Evolutionary conservation across 371 early-diverging fungal genomes (phyloP).

Genomic region (Saksenaea vasiformis): DNA sequence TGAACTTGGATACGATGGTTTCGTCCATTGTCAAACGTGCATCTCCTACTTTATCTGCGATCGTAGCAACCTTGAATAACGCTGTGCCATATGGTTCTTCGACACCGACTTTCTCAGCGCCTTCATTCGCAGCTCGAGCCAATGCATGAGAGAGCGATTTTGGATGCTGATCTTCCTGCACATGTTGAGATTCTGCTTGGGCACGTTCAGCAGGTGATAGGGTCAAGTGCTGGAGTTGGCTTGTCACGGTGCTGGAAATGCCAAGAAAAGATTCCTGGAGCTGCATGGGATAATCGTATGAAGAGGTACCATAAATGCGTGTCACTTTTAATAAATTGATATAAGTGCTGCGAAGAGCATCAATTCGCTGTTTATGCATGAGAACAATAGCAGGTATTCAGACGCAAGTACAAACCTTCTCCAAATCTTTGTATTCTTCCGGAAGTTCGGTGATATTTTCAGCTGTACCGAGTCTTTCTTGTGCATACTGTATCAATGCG

Average conservation of each 20-base stretch:
- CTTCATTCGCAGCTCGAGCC: constrained; percentile 62
- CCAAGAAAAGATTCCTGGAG: constrained; percentile 67
- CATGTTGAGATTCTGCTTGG: constrained; percentile 20
- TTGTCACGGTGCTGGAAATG: constrained; percentile 62
- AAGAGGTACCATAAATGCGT: constrained; percentile 68
- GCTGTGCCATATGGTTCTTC: constrained; percentile 85
- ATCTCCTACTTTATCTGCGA: constrained; percentile 83
- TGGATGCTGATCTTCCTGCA: constrained; percentile 30
- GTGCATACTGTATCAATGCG: constrained; percentile 65
- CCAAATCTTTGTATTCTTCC: constrained; percentile 82
- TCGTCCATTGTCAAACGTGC: constrained; percentile 74
- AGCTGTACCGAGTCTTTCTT: constrained; percentile 80
- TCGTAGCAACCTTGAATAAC: constrained; percentile 78
- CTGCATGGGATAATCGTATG: constrained; percentile 78
- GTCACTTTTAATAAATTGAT: constrained; percentile 68
- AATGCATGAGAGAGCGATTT: constrained; percentile 75
- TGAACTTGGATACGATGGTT: constrained; percentile 69
- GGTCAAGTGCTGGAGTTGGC: constrained; percentile 65
- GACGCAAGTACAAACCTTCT: constrained; percentile 44
- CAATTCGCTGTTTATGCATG: constrained; percentile 48
- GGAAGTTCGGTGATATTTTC: constrained; percentile 88
- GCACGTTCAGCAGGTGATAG: constrained; percentile 55
- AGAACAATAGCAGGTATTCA: neutral
- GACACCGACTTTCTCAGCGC: constrained; percentile 58
- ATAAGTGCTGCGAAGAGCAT: constrained; percentile 67